Evolutionary conservation across 257 asterid species (phyloP).

Genomic region (Haberlea rhodopensis): DNA sequence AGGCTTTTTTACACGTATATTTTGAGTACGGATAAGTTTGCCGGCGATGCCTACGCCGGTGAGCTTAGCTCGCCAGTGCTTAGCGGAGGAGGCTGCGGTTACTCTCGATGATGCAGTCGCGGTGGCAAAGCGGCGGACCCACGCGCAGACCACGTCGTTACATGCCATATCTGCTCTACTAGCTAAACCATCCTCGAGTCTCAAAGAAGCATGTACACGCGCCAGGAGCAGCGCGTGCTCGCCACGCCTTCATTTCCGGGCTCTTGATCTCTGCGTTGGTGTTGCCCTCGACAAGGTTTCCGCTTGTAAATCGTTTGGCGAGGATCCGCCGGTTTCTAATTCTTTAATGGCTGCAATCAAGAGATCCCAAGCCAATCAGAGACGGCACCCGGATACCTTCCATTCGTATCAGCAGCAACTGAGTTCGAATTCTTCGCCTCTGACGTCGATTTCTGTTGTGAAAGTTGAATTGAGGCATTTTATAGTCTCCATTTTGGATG

Average conservation of each 20-base stretch:
- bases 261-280: slow-evolving; percentile 68
- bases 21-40: slow-evolving; percentile 29
- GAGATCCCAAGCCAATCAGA: slow-evolving; percentile 90
- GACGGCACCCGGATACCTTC: slow-evolving; percentile 92
- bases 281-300: slow-evolving; percentile 79
- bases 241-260: slow-evolving; percentile 77
- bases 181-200: slow-evolving; percentile 55
- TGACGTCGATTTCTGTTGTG: slow-evolving; percentile 56
- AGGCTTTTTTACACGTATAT: neutral
- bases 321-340: slow-evolving; percentile 80
- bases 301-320: slow-evolving; percentile 44
- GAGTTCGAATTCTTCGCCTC: slow-evolving; percentile 34
- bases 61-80: slow-evolving; percentile 77
- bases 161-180: slow-evolving; percentile 80
- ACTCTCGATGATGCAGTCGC: slow-evolving; percentile 78
- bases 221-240: slow-evolving; percentile 67
- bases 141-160: slow-evolving; percentile 85
- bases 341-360: slow-evolving; percentile 95
- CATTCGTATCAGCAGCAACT: slow-evolving; percentile 73
- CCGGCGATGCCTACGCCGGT: slow-evolving; percentile 98
- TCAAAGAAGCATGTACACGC: slow-evolving; percentile 83
- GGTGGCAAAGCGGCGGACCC: slow-evolving; percentile 77
- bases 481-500: slow-evolving; percentile 77
- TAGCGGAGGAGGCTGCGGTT: slow-evolving; percentile 74
- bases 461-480: slow-evolving; percentile 86